Evolutionary conservation across 371 early-diverging fungal genomes (phyloP).

Genomic region (Blakeslea trispora): DNA sequence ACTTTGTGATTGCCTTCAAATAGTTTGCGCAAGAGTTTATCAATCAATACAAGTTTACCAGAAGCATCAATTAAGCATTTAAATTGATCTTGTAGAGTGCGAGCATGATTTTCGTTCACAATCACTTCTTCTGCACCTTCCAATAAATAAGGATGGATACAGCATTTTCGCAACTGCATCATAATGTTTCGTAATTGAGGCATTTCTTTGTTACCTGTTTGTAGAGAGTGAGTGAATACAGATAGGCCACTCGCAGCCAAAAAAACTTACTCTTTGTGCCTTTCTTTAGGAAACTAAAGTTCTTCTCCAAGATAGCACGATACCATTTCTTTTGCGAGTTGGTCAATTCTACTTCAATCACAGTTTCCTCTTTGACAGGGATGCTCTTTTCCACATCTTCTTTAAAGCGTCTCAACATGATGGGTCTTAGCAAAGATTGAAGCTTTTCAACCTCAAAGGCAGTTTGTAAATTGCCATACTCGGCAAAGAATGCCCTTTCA

Average conservation of each 20-base stretch:
- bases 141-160: constrained; percentile 85
- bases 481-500: constrained; percentile 73
- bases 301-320: constrained; percentile 90
- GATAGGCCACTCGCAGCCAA: no score
- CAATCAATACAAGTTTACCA: constrained; percentile 87
- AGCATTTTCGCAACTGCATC: constrained; percentile 88
- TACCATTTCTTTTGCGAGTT: constrained; percentile 87
- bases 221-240: neutral
- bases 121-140: constrained; percentile 89
- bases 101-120: constrained; percentile 59
- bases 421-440: constrained; percentile 68
- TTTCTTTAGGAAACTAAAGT: constrained; percentile 76
- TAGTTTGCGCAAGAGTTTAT: constrained; percentile 83
- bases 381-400: constrained; percentile 89
- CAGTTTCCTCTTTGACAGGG: constrained; percentile 88
- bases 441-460: constrained; percentile 80
- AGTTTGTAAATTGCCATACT: constrained; percentile 75
- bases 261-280: constrained; percentile 56
- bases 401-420: constrained; percentile 78
- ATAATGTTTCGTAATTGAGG: constrained; percentile 70
- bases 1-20: constrained; percentile 88
- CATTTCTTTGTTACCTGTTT: constrained; percentile 49
- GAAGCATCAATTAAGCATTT: constrained; percentile 81
- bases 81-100: constrained; percentile 68
- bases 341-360: constrained; percentile 87